These are phyloP conservation scores for Parietaria judaica DNA, from an alignment of 306 rosid species.

Conservation along the genomic window DNA sequence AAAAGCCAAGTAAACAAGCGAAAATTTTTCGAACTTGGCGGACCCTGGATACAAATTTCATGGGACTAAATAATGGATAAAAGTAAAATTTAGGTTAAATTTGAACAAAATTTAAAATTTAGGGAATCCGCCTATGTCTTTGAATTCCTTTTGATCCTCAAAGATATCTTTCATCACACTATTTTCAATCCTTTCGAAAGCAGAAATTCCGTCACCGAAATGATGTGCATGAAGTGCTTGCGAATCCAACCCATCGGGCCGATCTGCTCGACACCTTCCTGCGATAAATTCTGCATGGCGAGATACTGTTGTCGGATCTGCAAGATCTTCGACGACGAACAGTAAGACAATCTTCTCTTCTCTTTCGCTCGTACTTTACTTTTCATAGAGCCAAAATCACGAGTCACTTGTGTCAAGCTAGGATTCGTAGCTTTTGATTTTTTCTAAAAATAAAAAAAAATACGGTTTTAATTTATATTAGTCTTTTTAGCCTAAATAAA, in stretches of 20 bases:
- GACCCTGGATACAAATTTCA: too few relatives aligned
- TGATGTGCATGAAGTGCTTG: conserved; percentile 99
- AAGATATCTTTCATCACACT: conserved; percentile 17
- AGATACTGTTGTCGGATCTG: conserved; percentile 82
- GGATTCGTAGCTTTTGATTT: too few relatives aligned
- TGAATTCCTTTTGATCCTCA: background rate
- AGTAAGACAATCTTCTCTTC: conserved; percentile 32
- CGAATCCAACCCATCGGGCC: conserved; percentile 57
- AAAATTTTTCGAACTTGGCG: too few relatives aligned
- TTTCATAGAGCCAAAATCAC: too few relatives aligned
- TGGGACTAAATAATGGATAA: too few relatives aligned
- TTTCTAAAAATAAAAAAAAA: too few relatives aligned
- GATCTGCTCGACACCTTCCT: conserved; percentile 64
- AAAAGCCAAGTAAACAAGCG: conserved; percentile 4
- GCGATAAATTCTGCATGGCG: conserved; percentile 69
- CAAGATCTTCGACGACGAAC: conserved; percentile 75
- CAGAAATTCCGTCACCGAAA: conserved; percentile 72
- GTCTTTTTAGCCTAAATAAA: too few relatives aligned
- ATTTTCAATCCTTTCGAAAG: conserved; percentile 17
- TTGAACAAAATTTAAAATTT: background rate
- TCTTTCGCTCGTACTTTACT: too few relatives aligned
- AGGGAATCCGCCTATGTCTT: too few relatives aligned
- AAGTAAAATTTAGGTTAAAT: too few relatives aligned
- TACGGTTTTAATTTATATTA: too few relatives aligned
- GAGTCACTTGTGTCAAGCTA: too few relatives aligned